A percentile compares a stretch with the other conserved stretches of the same genome.
Conservation (phyloP, 345 rosid genomes). For the Brassica nigra region DNA sequence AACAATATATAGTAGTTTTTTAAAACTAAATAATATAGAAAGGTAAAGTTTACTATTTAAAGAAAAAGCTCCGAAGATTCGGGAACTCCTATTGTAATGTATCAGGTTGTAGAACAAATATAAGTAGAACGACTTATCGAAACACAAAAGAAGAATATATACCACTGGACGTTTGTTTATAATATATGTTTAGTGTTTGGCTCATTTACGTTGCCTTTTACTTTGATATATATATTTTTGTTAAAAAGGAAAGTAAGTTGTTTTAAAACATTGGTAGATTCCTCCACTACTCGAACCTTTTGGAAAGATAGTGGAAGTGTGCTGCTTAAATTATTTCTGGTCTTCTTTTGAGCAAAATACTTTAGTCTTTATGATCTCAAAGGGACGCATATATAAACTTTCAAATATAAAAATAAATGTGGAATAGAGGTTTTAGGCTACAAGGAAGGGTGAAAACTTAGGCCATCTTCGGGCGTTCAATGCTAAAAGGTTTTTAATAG, state of each 20-base stretch:
- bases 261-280: constrained; percentile 37
- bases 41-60: not conserved
- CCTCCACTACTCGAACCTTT: constrained; percentile 39
- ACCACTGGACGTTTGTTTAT: constrained; percentile 41
- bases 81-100: constrained; percentile 29
- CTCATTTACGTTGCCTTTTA: constrained; percentile 28
- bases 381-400: constrained; percentile 15
- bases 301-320: constrained; percentile 35
- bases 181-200: constrained; percentile 33
- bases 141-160: constrained; percentile 19
- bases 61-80: constrained; percentile 32
- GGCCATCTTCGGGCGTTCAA: constrained; percentile 6
- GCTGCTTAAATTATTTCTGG: constrained; percentile 27
- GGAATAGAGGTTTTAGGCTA: not conserved
- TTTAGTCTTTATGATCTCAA: constrained; percentile 29
- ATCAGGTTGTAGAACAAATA: constrained; percentile 41
- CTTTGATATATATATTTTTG: not conserved
- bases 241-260: constrained; percentile 24
- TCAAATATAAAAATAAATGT: not conserved
- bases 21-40: not conserved
- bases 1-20: not conserved
- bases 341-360: constrained; percentile 1
- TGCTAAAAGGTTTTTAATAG: not conserved
- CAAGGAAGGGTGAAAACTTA: not conserved
- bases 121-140: constrained; percentile 37